Percentiles rank a stretch among this genome's conserved stretches.
phyloP scores from a whole-genome alignment of 208 protist genomes.

The Endotrypanum monterogeii region DNA sequence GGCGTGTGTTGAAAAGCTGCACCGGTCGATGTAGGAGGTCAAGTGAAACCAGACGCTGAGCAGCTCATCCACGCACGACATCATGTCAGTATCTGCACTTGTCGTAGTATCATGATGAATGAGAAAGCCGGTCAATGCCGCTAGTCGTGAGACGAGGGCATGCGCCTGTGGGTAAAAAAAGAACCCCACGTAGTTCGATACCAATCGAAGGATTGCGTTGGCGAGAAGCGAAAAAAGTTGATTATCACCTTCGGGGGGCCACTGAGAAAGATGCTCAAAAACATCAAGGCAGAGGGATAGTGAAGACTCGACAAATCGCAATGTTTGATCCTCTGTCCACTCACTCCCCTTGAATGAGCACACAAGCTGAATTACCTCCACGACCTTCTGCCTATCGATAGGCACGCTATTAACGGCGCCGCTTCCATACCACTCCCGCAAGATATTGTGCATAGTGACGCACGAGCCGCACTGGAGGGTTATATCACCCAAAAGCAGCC shows the following conservation, averaged over 20 bases:
- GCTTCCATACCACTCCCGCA: slow-evolving; percentile 30
- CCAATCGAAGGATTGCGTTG: slow-evolving; percentile 39
- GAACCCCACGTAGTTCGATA: slow-evolving; percentile 42
- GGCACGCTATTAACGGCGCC: slow-evolving; percentile 21
- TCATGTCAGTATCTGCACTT: slow-evolving; percentile 59
- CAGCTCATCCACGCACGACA: slow-evolving; percentile 72
- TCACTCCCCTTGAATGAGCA: slow-evolving; percentile 39
- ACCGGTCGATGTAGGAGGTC: slow-evolving; percentile 36
- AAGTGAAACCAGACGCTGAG: slow-evolving; percentile 58
- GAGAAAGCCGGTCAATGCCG: slow-evolving; percentile 31
- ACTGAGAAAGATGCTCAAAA: slow-evolving; percentile 30
- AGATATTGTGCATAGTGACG: slow-evolving; percentile 30
- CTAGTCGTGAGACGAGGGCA: slow-evolving; percentile 29
- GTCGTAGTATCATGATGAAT: slow-evolving; percentile 38
- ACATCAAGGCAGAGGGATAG: slow-evolving; percentile 39
- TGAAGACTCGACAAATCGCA: slow-evolving; percentile 31
- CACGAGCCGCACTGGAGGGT: neutral
- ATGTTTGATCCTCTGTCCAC: slow-evolving; percentile 27
- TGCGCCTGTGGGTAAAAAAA: slow-evolving; percentile 28
- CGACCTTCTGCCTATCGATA: slow-evolving; percentile 31
- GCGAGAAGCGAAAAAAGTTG: slow-evolving; percentile 40
- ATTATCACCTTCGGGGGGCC: slow-evolving; percentile 11
- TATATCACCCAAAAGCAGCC: slow-evolving; percentile 40
- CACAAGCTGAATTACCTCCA: slow-evolving; percentile 43
- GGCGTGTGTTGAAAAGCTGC: slow-evolving; percentile 21